phyloP scores from a whole-genome alignment of 2,329 filamentous ascomycete species.

The Chalara sp. region DNA sequence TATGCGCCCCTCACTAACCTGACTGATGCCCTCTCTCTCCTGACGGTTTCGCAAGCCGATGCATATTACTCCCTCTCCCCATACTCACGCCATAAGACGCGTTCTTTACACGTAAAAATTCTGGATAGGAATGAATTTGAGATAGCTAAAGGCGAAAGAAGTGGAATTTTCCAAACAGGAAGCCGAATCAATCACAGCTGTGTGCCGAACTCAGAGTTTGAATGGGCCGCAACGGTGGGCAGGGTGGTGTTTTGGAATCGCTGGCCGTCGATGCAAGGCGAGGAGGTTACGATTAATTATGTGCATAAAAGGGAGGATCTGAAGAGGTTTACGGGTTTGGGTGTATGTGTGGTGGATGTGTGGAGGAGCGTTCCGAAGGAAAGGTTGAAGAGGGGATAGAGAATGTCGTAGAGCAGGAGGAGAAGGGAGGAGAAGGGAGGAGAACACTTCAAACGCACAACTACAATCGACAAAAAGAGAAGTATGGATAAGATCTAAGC shows the following conservation, averaged over 20 bases:
- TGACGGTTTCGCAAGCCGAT: background rate
- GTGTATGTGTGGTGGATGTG: slow-evolving; percentile 16
- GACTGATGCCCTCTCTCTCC: slow-evolving; percentile 12
- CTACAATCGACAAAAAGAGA: background rate
- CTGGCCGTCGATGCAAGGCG: slow-evolving; percentile 14
- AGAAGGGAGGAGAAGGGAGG: background rate
- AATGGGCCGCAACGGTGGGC: slow-evolving; percentile 15
- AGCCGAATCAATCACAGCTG: slow-evolving; percentile 16
- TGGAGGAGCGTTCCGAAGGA: background rate
- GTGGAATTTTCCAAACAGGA: slow-evolving; percentile 17
- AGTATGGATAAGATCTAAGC: background rate
- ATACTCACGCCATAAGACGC: slow-evolving; percentile 10
- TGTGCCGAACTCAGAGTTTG: slow-evolving; percentile 16
- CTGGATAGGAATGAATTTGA: slow-evolving; percentile 19
- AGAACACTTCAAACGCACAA: background rate
- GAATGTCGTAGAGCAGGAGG: background rate
- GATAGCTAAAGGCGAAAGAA: slow-evolving; percentile 10
- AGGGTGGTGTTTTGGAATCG: slow-evolving; percentile 18
- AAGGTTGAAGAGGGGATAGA: background rate
- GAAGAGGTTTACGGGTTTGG: slow-evolving; percentile 22
- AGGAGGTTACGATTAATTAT: slow-evolving; percentile 24
- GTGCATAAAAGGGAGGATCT: slow-evolving; percentile 14
- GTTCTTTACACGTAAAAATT: slow-evolving; percentile 13
- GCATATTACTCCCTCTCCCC: slow-evolving; percentile 10
- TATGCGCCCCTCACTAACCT: slow-evolving; percentile 12